Evolutionary conservation across 1,139 yeast genomes (phyloP).

Genomic region (Zygoascus hellenicus): DNA sequence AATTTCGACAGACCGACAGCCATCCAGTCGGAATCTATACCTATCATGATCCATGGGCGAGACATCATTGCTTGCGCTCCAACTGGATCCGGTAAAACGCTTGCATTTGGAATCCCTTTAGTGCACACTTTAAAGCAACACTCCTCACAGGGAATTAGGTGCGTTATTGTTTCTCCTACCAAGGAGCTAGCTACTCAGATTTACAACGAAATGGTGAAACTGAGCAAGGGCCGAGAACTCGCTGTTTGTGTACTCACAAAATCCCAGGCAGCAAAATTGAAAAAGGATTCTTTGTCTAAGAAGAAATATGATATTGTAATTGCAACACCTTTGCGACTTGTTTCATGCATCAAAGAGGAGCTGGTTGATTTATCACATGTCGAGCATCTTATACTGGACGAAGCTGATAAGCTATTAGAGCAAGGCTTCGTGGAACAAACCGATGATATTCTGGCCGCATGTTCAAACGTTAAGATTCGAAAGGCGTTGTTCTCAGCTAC

Average conservation of each 20-base stretch:
- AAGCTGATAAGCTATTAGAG: conserved; percentile 92
- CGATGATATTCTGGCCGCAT: conserved; percentile 70
- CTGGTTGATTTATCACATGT: conserved; percentile 56
- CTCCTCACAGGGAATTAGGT: conserved; percentile 48
- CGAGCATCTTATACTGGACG: conserved; percentile 79
- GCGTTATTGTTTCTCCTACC: conserved; percentile 85
- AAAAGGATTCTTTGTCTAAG: conserved; percentile 44
- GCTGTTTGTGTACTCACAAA: conserved; percentile 68
- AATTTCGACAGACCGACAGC: conserved; percentile 86
- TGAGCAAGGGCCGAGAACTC: conserved; percentile 47
- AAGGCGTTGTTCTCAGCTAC: conserved; percentile 94
- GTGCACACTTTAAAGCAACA: conserved; percentile 44
- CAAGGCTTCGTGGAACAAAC: conserved; percentile 89
- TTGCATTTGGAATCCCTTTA: conserved; percentile 81
- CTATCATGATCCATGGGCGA: conserved; percentile 55
- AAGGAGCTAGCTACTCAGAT: conserved; percentile 88
- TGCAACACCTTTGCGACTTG: conserved; percentile 81
- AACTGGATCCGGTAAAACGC: conserved; percentile 89
- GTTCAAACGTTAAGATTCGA: conserved; percentile 45
- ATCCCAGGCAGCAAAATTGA: conserved; percentile 65
- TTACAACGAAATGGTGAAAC: conserved; percentile 57
- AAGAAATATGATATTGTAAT: conserved; percentile 74
- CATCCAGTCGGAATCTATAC: conserved; percentile 83
- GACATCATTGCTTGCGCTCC: conserved; percentile 89
- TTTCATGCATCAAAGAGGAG: conserved; percentile 66